Evolutionary conservation across 331 rosid species (phyloP).

Genomic region (Acacia concinna): DNA sequence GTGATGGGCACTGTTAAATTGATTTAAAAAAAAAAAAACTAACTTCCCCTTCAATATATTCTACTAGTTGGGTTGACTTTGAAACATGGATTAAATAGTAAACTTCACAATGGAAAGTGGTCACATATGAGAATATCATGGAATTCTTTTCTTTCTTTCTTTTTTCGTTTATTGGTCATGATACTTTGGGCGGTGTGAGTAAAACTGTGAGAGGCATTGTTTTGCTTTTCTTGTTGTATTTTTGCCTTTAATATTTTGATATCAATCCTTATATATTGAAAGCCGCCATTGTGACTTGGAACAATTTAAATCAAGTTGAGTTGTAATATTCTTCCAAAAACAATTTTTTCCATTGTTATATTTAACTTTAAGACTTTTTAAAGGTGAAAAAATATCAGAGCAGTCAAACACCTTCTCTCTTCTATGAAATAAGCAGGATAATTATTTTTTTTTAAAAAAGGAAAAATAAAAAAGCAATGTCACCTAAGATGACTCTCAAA

Average conservation of each 20-base stretch:
- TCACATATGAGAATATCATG: neutral
- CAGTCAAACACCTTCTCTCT: neutral
- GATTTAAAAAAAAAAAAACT: neutral
- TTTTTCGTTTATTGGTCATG: neutral
- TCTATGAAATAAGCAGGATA: neutral
- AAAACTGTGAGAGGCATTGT: neutral
- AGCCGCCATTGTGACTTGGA: neutral
- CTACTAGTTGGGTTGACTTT: slow-evolving; percentile 1
- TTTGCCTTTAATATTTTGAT: neutral
- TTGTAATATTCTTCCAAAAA: neutral
- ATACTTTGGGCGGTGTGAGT: neutral
- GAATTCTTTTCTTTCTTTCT: neutral
- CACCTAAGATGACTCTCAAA: neutral
- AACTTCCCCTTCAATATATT: neutral
- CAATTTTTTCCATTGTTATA: neutral
- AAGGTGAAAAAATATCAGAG: neutral
- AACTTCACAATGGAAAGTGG: neutral
- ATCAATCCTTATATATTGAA: neutral
- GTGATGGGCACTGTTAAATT: neutral
- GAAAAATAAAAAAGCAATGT: neutral
- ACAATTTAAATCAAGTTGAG: neutral
- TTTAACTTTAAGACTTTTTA: neutral
- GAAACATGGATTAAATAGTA: neutral
- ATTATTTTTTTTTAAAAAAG: neutral
- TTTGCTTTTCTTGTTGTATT: neutral